phyloP scores from a whole-genome alignment of 805 yeast genomes.

The Wickerhamomyces alni region DNA sequence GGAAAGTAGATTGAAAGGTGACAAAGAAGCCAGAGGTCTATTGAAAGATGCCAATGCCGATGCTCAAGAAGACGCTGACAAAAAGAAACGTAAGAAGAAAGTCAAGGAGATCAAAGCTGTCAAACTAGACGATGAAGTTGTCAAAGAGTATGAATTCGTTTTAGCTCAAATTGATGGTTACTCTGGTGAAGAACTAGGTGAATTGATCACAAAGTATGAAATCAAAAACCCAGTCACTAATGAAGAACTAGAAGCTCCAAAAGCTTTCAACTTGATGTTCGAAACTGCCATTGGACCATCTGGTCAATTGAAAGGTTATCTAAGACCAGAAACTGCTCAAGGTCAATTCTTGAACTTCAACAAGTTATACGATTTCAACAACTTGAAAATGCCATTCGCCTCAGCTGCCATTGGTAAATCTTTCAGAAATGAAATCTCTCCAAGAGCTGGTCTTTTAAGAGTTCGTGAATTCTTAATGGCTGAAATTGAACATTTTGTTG shows the following conservation, averaged over 20 bases:
- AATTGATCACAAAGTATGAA: constrained; percentile 72
- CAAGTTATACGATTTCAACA: constrained; percentile 91
- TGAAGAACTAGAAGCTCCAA: constrained; percentile 81
- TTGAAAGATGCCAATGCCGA: constrained; percentile 45
- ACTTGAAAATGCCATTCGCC: constrained; percentile 98
- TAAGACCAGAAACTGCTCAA: constrained; percentile 99
- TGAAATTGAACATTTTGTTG: constrained; percentile 97
- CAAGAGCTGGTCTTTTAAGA: constrained; percentile 94
- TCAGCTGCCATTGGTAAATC: constrained; percentile 98
- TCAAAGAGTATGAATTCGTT: constrained; percentile 75
- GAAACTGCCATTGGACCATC: constrained; percentile 99
- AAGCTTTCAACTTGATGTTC: constrained; percentile 96
- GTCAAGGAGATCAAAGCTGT: constrained; percentile 90
- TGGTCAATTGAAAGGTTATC: constrained; percentile 89
- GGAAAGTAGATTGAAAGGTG: constrained; percentile 94
- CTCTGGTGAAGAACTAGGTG: constrained; percentile 89
- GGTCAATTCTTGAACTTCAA: constrained; percentile 96
- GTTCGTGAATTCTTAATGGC: constrained; percentile 99
- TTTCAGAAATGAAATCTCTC: constrained; percentile 97
- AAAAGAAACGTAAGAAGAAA: constrained; percentile 91
- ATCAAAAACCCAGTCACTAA: constrained; percentile 91
- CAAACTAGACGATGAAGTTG: constrained; percentile 76
- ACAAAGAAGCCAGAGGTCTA: constrained; percentile 91
- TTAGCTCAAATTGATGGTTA: constrained; percentile 94
- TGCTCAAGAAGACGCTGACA: constrained; percentile 67